phyloP scores from a whole-genome alignment of 345 rosid species.

The Murraya koenigii region DNA sequence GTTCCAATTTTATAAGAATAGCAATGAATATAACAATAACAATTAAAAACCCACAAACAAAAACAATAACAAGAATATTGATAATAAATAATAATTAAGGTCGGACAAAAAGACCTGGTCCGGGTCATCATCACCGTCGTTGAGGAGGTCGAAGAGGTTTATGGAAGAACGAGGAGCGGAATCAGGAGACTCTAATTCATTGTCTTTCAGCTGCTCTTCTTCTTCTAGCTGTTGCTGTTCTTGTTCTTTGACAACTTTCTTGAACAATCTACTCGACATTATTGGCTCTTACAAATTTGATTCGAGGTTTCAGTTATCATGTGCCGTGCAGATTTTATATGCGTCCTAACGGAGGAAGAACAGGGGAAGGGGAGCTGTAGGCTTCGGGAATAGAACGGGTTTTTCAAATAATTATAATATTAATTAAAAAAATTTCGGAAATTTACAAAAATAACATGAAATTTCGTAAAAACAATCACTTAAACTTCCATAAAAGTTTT shows the following conservation, averaged over 20 bases:
- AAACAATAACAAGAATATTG: not conserved
- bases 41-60: not conserved
- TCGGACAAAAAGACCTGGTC: slow-evolving; percentile 26
- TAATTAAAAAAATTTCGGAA: too few species aligned
- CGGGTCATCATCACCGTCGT: slow-evolving; percentile 37
- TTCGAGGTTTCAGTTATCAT: not conserved
- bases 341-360: not conserved
- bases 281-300: not conserved
- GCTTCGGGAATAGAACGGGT: too few species aligned
- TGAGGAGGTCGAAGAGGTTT: slow-evolving; percentile 82
- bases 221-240: slow-evolving; percentile 49
- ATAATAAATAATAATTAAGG: not conserved
- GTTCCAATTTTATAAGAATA: not conserved
- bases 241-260: slow-evolving; percentile 73
- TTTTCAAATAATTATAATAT: not conserved
- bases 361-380: not conserved
- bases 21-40: not conserved
- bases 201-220: slow-evolving; percentile 30
- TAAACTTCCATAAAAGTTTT: too few species aligned
- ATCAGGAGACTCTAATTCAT: slow-evolving; percentile 41
- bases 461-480: too few species aligned
- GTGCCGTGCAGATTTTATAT: not conserved
- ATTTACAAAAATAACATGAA: too few species aligned
- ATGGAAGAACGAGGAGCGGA: slow-evolving; percentile 31
- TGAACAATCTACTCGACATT: slow-evolving; percentile 78